Conservation (phyloP, 441 rosid species). For the Francoa sonchifolia region DNA sequence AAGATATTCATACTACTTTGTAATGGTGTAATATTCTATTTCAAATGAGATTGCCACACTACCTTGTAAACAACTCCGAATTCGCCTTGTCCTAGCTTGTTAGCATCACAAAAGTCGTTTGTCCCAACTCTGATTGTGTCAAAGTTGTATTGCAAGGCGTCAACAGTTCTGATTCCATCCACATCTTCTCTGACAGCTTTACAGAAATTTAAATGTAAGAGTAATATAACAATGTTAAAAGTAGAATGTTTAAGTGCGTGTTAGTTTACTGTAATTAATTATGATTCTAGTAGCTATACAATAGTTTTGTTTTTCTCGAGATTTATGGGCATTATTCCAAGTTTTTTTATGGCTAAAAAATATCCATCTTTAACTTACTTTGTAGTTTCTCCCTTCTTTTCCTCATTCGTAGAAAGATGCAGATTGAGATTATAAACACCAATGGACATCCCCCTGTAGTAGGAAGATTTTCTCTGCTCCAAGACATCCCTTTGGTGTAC, state of each 20-base stretch:
- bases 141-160: conserved; percentile 16
- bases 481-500: background rate
- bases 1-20: background rate
- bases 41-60: background rate
- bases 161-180: conserved; percentile 10
- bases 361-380: background rate
- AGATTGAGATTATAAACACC: background rate
- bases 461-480: background rate
- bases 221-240: background rate
- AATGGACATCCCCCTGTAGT: background rate
- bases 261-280: background rate
- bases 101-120: conserved; percentile 18
- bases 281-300: too few relatives aligned
- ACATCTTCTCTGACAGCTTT: too few relatives aligned
- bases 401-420: background rate
- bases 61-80: conserved; percentile 34
- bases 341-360: too few relatives aligned
- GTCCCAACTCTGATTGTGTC: conserved; percentile 16
- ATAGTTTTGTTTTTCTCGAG: too few relatives aligned
- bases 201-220: background rate
- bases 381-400: background rate
- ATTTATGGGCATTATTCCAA: too few relatives aligned
- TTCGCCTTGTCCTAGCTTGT: conserved; percentile 29
- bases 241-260: background rate
- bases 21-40: background rate